Evolutionary conservation across 148 eudicot genomes (phyloP), one percentile per base, ranked within the genome.

Genomic region (Drosera capensis): DNA sequence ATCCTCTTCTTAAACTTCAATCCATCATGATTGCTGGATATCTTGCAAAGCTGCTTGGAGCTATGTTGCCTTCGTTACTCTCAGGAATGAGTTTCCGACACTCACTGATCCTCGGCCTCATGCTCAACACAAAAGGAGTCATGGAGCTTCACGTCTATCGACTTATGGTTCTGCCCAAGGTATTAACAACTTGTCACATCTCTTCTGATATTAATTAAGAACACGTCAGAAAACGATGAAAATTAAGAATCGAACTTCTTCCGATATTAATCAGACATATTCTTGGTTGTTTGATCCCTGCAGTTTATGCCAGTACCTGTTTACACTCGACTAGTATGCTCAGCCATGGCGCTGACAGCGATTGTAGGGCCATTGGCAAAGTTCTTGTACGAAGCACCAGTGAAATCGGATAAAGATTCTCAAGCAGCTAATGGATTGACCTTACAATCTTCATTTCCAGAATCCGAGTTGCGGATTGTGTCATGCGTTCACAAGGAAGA

Each of bases 331-430:
- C 37, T 52, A 4, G 39, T 53, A n/a, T 7, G 58, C 6, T 48
- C 45, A 4, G 30, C 24, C 16, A 2, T 59, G 25, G 7, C 40
- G 8, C 46, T 34, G 25, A 54, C 59, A 21, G 9, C 51, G 31
- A 3, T 58, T 2, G 40, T 22, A 16, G 38, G 34, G 9, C 70
- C 70, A 1, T 44, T 59, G 0, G 36, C 51, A 21, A 8, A 25
- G 8, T 16, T 20, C 9, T 1, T 43, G 7, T 54, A 53, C 12
- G 41, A 40, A 30, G 14, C 36, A 0, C 14, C n/a, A 19, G 6
- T 23, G 0, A 48, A 30, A 24, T 9, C 3, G 20, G 25, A 23
- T 1, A 3, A 14, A n/a, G 28, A 28, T 6, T 42, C 46, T 5
- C 7, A 5, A 15, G n/a, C 21, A 46, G 51, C 58, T 0, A 46